A percentile compares a stretch with the other conserved stretches of the same genome.
phyloP scores from a whole-genome alignment of 2,329 filamentous ascomycete genomes.

The Diaporthe longicolla region DNA sequence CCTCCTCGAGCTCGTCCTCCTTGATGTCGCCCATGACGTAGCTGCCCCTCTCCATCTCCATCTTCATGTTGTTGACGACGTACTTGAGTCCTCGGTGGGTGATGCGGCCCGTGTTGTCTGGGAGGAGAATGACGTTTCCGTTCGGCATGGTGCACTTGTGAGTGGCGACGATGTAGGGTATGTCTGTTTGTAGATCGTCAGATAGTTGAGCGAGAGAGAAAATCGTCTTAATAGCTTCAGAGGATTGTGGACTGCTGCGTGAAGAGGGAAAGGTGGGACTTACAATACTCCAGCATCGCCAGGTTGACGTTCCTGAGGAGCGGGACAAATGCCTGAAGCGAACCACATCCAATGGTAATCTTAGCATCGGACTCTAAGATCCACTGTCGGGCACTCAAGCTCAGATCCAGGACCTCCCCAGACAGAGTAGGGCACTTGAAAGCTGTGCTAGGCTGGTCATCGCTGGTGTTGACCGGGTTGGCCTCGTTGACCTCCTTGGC shows the following conservation, averaged over 20 bases:
- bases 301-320: background rate
- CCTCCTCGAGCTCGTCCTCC: too few relatives aligned
- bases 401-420: background rate
- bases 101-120: background rate
- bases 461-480: too few relatives aligned
- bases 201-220: too few relatives aligned
- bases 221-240: background rate
- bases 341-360: background rate
- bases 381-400: background rate
- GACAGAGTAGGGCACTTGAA: fast-evolving
- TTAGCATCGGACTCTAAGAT: background rate
- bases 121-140: background rate
- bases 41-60: background rate
- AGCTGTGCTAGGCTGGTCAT: background rate
- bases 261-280: background rate
- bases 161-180: background rate
- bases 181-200: background rate
- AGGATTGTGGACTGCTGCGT: too few relatives aligned
- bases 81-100: background rate
- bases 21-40: background rate
- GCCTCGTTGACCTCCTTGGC: too few relatives aligned
- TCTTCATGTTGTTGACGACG: background rate
- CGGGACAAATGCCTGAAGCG: background rate
- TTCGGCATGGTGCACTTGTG: too few relatives aligned
- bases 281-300: background rate